Evolutionary conservation across 192 early-diverging fungal species (phyloP), one percentile per base, ranked within the genome.

Genomic region (Thoreauomyces humboldtii): DNA sequence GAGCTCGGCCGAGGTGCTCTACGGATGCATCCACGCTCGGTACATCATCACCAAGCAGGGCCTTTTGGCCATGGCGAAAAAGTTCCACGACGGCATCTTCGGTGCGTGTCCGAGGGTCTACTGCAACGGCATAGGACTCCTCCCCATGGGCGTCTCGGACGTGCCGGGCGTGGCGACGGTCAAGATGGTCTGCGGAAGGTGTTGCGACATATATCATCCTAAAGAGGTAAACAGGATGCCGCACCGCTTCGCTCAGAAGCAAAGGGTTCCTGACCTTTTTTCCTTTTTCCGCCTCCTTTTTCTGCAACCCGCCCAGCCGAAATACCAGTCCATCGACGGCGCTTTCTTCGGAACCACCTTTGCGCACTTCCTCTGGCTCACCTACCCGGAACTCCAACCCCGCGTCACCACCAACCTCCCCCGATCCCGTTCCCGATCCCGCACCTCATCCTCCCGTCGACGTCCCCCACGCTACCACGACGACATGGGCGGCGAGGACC

Each of bases 271-370:
- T n/a, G n/a, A n/a, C n/a, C n/a, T n/a, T n/a, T n/a, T n/a, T n/a
- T n/a, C n/a, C n/a, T n/a, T n/a, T n/a, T n/a, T n/a, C n/a, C n/a
- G n/a, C n/a, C n/a, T n/a, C n/a, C n/a, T n/a, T n/a, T n/a, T n/a
- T n/a, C n/a, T 50, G n/a, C 59, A 3, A 44, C 50, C 50, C 35
- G n/a, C 34, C 41, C 59, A 76, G 72, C 56, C 67, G 9, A 78
- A 75, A 70, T 71, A 65, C 60, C 76, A 76, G 56, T 59, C 69
- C 38, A 59, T 81, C 27, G 71, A 78, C 64, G 92, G 97, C 52
- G 91, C 94, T 33, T 90, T 87, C 71, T 99, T 99, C 81, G 95
- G 95, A 32, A 91, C 97, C 17, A 94, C 94, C 3, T 96, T 99
- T 72, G 88, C 94, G 9, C 89, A 94, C 69, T 76, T 99, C 64